Evolutionary conservation across 2,329 filamentous ascomycete species (phyloP).

Genomic region (Polychaeton citri): DNA sequence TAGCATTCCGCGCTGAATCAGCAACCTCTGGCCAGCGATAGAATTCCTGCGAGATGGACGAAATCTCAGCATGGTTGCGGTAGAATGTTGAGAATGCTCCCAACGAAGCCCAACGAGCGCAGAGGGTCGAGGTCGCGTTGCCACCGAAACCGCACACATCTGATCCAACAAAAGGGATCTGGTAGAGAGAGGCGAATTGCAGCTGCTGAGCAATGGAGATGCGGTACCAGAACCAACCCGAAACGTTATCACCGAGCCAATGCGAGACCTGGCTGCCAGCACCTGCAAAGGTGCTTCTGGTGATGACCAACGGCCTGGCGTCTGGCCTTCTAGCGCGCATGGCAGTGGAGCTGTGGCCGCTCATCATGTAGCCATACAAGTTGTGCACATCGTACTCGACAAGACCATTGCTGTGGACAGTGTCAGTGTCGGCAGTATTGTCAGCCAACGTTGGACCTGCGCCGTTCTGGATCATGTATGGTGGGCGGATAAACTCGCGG

Average conservation of each 20-base stretch:
- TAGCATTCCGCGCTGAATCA: slow-evolving; percentile 48
- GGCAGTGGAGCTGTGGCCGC: slow-evolving; percentile 44
- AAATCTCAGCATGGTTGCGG: slow-evolving; percentile 51
- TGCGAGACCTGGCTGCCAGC: slow-evolving; percentile 15
- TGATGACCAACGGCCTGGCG: slow-evolving; percentile 55
- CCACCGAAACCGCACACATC: slow-evolving; percentile 32
- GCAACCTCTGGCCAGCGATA: slow-evolving; percentile 53
- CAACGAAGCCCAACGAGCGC: slow-evolving; percentile 54
- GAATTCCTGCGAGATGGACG: slow-evolving; percentile 40
- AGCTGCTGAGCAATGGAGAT: slow-evolving; percentile 6
- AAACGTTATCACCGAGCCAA: slow-evolving; percentile 6
- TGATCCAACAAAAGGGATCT: slow-evolving; percentile 26
- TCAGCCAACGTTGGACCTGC: slow-evolving; percentile 18
- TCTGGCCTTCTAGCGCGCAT: slow-evolving; percentile 51
- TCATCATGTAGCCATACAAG: slow-evolving; percentile 62
- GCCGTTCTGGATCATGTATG: slow-evolving; percentile 50
- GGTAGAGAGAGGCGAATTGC: slow-evolving; percentile 5
- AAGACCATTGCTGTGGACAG: slow-evolving; percentile 52
- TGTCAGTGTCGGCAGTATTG: slow-evolving; percentile 46
- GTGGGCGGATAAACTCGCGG: slow-evolving; percentile 25
- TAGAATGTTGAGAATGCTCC: slow-evolving; percentile 60
- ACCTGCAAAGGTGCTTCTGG: slow-evolving; percentile 59
- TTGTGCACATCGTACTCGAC: slow-evolving; percentile 62
- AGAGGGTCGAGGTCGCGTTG: slow-evolving; percentile 52
- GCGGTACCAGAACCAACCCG: slow-evolving; percentile 4